Percentiles rank a stretch among this genome's conserved stretches.
These are phyloP conservation scores for Pseudogymnoascus sp. DNA, from an alignment of 2,329 filamentous ascomycete genomes.

Conservation along the genomic window DNA sequence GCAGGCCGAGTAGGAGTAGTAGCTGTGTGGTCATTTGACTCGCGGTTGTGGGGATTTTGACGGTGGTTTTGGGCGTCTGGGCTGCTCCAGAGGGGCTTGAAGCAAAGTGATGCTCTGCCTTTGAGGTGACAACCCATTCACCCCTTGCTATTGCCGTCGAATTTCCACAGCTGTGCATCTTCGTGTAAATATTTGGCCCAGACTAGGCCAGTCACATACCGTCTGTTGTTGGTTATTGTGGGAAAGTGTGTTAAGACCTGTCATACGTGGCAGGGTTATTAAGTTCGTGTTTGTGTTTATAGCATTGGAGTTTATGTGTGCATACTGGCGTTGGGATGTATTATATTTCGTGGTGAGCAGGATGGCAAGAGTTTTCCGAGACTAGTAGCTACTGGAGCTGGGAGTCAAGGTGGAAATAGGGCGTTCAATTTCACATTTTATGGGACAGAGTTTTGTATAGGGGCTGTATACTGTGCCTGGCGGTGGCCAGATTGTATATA, in stretches of 20 bases:
- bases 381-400: neutral
- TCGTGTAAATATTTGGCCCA: neutral
- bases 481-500: neutral
- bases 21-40: conserved; percentile 10
- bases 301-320: neutral
- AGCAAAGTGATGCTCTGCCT: neutral
- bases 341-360: neutral
- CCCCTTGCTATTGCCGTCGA: neutral
- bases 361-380: neutral
- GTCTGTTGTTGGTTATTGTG: neutral
- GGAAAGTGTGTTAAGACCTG: neutral
- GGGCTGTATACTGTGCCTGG: neutral
- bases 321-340: neutral
- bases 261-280: conserved; percentile 4
- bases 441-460: neutral
- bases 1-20: conserved; percentile 4
- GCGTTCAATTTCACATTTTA: conserved; percentile 1
- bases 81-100: neutral
- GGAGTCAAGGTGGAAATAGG: neutral
- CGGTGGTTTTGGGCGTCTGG: conserved; percentile 5
- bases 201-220: neutral
- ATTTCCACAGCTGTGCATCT: neutral
- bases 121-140: neutral
- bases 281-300: neutral
- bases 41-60: conserved; percentile 5